Base-by-base conservation (phyloP, 441 rosid genomes). In the Geranium incanum region DNA sequence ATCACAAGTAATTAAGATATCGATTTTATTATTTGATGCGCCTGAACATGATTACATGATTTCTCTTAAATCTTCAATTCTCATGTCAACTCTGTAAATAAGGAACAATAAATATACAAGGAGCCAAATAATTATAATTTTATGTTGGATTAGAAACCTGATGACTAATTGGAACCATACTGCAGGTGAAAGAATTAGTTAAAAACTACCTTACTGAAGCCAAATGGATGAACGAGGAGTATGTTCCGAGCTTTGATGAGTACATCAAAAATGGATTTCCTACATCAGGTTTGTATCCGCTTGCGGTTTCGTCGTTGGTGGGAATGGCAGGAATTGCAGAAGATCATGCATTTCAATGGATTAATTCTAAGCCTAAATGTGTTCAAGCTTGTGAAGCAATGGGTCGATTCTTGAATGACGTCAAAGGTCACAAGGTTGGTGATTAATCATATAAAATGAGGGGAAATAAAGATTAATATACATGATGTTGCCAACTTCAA, bases 391-490 rank as follows among this genome's bases (percentile, higher is more conserved):
- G 70, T 0, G 74, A 76, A 3, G 69, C 41, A 60, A 71, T 80
- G 36, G 69, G 69, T 9, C 69, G 82, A 41, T 76, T 80, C 11
- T 76, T 74, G 74, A 76, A 80, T 69, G 82, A 80, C 67, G 13
- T 80, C 0, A 78, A 0, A 9, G 1, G 66, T 11, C 37, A 18
- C 12, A 15, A 76, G 80, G 80, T 55, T 0, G 12, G 52, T 45
- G 33, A 28, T 28, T 28, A 28, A 28, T 28, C 33, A 28, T 28
- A 28, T 28, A 28, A 28, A 28, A 28, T 28, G 33, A 28, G 33
- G 33, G 33, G 33, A 28, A 28, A 28, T 28, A 28, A 28, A 28
- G 33, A 28, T 2, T 28, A 28, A 28, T 28, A 2, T 28, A 28
- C 33, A 28, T 2, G 33, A 28, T 28, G 1, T 28, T 28, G 33